Percentiles rank a stretch among this genome's conserved stretches.
Conservation (phyloP, 176 grass and related monocot species). For the Avena atlantica region DNA sequence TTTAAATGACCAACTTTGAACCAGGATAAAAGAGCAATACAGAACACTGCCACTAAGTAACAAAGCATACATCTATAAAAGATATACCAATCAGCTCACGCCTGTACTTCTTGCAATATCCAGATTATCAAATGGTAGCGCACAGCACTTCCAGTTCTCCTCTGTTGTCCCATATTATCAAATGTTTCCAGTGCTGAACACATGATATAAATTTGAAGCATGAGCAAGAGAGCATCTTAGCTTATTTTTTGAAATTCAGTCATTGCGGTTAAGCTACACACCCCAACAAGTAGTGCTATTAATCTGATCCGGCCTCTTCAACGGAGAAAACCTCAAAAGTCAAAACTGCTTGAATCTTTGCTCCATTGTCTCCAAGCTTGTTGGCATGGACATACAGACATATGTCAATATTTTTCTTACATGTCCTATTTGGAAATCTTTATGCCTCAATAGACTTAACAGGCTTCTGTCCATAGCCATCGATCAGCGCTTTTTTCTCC, state of each 20-base stretch:
- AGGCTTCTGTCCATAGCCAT: not conserved
- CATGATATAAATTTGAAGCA: not conserved
- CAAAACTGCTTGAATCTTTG: not conserved
- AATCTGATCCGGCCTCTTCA: not conserved
- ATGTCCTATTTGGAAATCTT: not conserved
- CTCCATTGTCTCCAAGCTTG: slow-evolving; percentile 3
- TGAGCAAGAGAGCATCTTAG: not conserved
- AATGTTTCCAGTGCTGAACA: not conserved
- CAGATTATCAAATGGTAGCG: not conserved
- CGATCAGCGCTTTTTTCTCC: not conserved
- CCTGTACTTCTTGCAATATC: not conserved
- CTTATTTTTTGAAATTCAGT: too few species aligned
- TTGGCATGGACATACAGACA: not conserved
- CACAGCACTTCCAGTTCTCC: not conserved
- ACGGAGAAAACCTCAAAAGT: not conserved
- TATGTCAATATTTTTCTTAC: not conserved
- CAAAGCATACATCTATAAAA: not conserved
- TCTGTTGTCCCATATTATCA: not conserved
- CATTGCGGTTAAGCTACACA: not conserved
- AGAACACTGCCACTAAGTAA: not conserved
- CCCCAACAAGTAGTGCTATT: not conserved
- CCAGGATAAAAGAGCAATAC: not conserved
- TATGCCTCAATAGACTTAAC: not conserved
- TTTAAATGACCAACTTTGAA: not conserved
- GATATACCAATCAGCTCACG: not conserved